Evolutionary conservation across 1,284 basidiomycete genomes (phyloP), one percentile per base, ranked within the genome.

Genomic region (Anthracocystis walkeri): DNA sequence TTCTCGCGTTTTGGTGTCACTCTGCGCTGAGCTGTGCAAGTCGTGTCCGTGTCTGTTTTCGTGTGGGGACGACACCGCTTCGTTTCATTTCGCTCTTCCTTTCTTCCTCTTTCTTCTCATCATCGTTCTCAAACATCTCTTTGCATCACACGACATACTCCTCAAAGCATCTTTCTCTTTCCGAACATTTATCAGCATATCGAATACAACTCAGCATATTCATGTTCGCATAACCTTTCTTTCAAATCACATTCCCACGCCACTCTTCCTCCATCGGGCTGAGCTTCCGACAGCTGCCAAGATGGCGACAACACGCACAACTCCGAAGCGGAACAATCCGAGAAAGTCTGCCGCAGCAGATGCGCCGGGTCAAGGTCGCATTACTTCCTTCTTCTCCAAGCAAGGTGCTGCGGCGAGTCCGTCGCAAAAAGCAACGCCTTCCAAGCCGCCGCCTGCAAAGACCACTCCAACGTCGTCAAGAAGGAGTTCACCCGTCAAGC

Each of bases 371-470:
- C 64, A 74, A 58, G 71, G 65, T 33, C 60, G 59, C n/a, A 67
- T 74, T 58, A 56, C 57, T 14, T 74, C 65, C 14, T 74, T 68
- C 58, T 74, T 74, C 58, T 16, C 61, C 5, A 52, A 58, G 16
- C 41, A 44, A 7, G 40, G 58, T n/a, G 35, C 58, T 29, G 51
- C 60, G 8, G 50, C 56, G 6, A 46, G 56, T 25, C 25, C 59
- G 5, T 50, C 51, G 6, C 56, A 51, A 14, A 54, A 44, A n/a
- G n/a, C 64, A 14, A 41, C 53, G n/a, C 58, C 56, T 7, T 41
- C 66, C 18, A 21, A 51, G 10, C 46, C 66, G 21, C 53, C 56
- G 14, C 18, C 59, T n/a, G 40, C 59, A 12, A 51, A 29, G 40
- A 38, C 59, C 10, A 18, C 51, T 6, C 23, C 46, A 40, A 42